Evolutionary conservation across 2,329 filamentous ascomycete genomes (phyloP), one percentile per base, ranked within the genome.

Genomic region (Colletotrichum orchidophilum): DNA sequence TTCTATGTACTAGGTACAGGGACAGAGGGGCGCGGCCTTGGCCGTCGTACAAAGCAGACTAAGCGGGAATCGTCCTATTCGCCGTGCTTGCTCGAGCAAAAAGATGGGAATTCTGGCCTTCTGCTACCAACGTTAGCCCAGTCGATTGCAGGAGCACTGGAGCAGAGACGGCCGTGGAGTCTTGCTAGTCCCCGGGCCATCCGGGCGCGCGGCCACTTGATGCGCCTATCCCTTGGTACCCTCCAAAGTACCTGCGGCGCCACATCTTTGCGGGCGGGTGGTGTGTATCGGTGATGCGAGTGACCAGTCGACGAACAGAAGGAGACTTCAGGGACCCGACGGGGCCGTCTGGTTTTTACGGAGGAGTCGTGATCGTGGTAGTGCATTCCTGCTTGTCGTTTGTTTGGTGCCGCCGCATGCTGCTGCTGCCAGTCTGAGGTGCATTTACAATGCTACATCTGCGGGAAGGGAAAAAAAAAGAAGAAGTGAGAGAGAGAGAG

Each of bases 401-500:
- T 24, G 53, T 27, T 27, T 13, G 50, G n/a, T 29, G 53, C n/a
- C 13, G 27, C n/a, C n/a, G n/a, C n/a, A n/a, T 26, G 50, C 24
- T 26, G 26, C 29, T 63, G 49, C 60, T 26, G 58, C 39, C 39
- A 21, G 35, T 31, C 27, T 35, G 54, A 66, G 46, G 66, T 55
- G 57, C 63, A 66, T 66, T 29, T 66, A 67, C 57, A 67, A 49
- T 39, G 27, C 50, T 62, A 27, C 46, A 49, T 71, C 63, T 26
- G 64, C 57, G 55, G 62, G 39, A 57, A n/a, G 42, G 29, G 15
- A 55, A 39, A 49, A n/a, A 49, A 27, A 58, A 27, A 63, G 31
- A 57, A 61, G 54, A 53, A 55, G 26, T 50, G 63, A 63, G 50
- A 68, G 61, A 72, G 76, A 75, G 49, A 75, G 76, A 71, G 74